phyloP scores from a whole-genome alignment of 1,284 basidiomycete species.

The Trichosporon coremiiforme region DNA sequence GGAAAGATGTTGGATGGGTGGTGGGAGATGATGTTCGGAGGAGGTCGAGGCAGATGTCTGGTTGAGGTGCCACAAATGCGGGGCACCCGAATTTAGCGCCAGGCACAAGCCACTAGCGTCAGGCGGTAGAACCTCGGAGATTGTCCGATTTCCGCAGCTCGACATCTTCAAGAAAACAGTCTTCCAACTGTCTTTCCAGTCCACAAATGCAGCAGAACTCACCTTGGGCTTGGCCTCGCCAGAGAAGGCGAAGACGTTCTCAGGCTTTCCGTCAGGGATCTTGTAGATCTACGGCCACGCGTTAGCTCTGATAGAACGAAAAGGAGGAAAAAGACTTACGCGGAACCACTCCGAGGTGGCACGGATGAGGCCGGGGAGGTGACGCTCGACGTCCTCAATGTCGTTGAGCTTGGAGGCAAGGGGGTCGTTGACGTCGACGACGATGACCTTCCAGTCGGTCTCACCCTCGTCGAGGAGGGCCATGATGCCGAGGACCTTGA shows the following conservation, averaged over 20 bases:
- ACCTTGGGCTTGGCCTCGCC: constrained; percentile 97
- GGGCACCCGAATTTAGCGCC: not conserved
- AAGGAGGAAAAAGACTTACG: not conserved
- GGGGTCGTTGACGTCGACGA: constrained; percentile 95
- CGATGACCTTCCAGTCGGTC: constrained; percentile 98
- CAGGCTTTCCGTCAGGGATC: constrained; percentile 93
- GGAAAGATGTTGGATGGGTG: not conserved
- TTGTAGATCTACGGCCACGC: constrained; percentile 93
- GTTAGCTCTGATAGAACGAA: not conserved
- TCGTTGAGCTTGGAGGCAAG: constrained; percentile 96
- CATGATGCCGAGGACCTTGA: constrained; percentile 99
- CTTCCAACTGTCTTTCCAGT: not conserved
- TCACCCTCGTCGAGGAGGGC: constrained; percentile 96
- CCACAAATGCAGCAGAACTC: not conserved
- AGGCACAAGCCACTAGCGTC: not conserved
- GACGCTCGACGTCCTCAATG: constrained; percentile 98
- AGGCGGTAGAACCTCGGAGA: constrained; percentile 1
- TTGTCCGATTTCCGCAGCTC: not conserved
- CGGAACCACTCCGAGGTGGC: constrained; percentile 95
- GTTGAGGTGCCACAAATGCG: not conserved
- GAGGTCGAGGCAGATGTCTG: not conserved
- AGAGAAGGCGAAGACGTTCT: constrained; percentile 98
- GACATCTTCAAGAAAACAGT: not conserved
- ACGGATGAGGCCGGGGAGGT: constrained; percentile 92
- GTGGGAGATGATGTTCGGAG: not conserved